Base-by-base conservation (phyloP, 352 stramenopile genomes). In the Phytophthora meadii region DNA sequence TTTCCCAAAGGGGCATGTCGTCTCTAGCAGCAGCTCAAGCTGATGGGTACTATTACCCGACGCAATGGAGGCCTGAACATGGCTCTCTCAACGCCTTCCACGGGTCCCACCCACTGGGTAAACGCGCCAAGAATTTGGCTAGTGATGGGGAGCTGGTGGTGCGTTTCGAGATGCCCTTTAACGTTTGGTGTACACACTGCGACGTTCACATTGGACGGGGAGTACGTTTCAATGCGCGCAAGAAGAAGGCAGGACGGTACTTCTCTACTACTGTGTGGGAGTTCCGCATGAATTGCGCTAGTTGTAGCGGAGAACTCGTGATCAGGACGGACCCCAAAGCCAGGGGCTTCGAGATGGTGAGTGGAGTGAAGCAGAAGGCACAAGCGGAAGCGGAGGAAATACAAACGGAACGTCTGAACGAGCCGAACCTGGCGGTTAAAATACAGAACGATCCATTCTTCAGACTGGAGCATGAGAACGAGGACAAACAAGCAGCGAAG, bases 161-260 rank as follows among this genome's bases (percentile, higher is more conserved):
- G 49, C 92, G 98, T 67, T 99, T 99, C 73, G 98, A 99, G 82
- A 93, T 99, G 63, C 97, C 97, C 9, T 98, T 98, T 69, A 87
- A 98, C 80, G 91, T 97, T 54, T 99, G 95, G 90, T 98, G 94
- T 64, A 70, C 77, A 0, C 68, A 89, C 66, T 95, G 87, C 68
- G 55, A 82, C 28, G 64, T 41, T 15, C 81, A 90, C 65, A 93
- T 95, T 61, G 87, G 82, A 11, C 78, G 82, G 44, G 89, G 89
- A 57, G 98, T 98, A 49, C 85, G 97, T 40, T 99, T 98, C 81
- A 99, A 99, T 76, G 97, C 97, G 0, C 83, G 93, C 45, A 99
- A 99, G 78, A 88, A 89, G 22, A 73, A 91, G 15, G 90, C 89
- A 3, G 95, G 89, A 17, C 89, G 81, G 64, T 95, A 97, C 68